Conservation (phyloP, 176 grass and related monocot species). For the Oryza brachyantha region DNA sequence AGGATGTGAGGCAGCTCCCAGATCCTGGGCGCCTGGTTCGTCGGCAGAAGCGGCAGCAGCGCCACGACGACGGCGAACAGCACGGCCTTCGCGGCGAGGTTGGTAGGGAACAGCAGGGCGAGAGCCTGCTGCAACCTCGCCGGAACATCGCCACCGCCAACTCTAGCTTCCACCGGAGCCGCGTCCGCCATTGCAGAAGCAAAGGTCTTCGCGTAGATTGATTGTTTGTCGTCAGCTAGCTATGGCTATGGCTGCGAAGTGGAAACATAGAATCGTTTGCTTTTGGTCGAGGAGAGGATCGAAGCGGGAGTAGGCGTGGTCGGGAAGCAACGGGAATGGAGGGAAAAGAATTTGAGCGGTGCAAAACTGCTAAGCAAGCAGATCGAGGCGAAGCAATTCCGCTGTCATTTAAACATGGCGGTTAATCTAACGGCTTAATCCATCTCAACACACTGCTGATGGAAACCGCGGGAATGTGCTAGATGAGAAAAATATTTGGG, state of each 20-base stretch:
- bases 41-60: slow-evolving; percentile 55
- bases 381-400: neutral
- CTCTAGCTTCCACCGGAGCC: neutral
- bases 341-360: slow-evolving; percentile 51
- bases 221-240: neutral
- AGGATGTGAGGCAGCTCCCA: slow-evolving; percentile 82
- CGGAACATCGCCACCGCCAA: neutral
- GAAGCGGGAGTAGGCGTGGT: slow-evolving; percentile 48
- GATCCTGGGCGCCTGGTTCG: slow-evolving; percentile 44
- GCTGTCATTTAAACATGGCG: slow-evolving; percentile 18
- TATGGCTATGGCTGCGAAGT: slow-evolving; percentile 3
- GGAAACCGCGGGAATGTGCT: slow-evolving; percentile 46
- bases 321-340: slow-evolving; percentile 27
- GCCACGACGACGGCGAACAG: slow-evolving; percentile 58
- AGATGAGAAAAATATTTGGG: neutral
- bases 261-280: slow-evolving; percentile 40
- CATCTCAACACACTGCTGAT: neutral
- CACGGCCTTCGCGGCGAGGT: slow-evolving; percentile 49
- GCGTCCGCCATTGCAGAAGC: slow-evolving; percentile 26
- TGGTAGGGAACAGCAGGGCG: slow-evolving; percentile 43
- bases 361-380: slow-evolving; percentile 13
- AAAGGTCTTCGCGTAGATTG: slow-evolving; percentile 13
- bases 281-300: slow-evolving; percentile 42
- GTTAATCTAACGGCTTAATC: neutral
- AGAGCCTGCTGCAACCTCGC: slow-evolving; percentile 25